Conservation (phyloP, 768 basidiomycete genomes). For the Naematelia aurantialba region DNA sequence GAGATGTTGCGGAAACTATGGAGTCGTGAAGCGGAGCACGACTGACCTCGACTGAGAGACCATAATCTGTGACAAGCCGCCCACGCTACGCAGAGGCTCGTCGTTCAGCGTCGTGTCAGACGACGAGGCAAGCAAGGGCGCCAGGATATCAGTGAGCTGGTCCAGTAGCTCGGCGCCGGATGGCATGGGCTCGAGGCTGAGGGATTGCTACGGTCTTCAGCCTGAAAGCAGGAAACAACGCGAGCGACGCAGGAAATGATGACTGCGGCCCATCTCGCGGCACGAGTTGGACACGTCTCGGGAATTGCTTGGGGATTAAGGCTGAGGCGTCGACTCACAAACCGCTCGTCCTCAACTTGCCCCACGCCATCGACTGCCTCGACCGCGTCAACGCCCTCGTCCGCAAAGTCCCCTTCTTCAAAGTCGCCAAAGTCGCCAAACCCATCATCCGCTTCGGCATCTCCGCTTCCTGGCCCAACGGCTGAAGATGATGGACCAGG, state of each 20-base stretch:
- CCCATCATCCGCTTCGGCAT: slow-evolving; percentile 44
- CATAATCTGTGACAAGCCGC: slow-evolving; percentile 75
- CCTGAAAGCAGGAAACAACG: no score
- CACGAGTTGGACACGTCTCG: neutral
- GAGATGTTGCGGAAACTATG: no score
- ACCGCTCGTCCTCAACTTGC: no score
- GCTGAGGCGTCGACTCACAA: no score
- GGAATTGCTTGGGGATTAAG: neutral
- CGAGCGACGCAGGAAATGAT: no score
- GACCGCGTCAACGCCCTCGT: neutral
- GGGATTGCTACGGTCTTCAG: slow-evolving; percentile 57
- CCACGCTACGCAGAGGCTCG: slow-evolving; percentile 72
- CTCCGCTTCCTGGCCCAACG: neutral
- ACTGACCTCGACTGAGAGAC: slow-evolving; percentile 69
- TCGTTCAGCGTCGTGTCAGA: slow-evolving; percentile 58
- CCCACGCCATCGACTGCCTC: neutral
- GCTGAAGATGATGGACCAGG: no score
- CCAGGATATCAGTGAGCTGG: slow-evolving; percentile 64
- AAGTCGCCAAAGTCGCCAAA: slow-evolving; percentile 68
- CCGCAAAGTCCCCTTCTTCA: slow-evolving; percentile 59
- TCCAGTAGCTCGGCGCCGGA: slow-evolving; percentile 58
- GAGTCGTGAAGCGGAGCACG: slow-evolving; percentile 5
- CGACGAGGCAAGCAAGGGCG: slow-evolving; percentile 47
- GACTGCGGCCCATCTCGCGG: no score
- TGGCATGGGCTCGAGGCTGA: slow-evolving; percentile 65